phyloP scores from a whole-genome alignment of 805 yeast genomes.

The Ogataea methylovora region DNA sequence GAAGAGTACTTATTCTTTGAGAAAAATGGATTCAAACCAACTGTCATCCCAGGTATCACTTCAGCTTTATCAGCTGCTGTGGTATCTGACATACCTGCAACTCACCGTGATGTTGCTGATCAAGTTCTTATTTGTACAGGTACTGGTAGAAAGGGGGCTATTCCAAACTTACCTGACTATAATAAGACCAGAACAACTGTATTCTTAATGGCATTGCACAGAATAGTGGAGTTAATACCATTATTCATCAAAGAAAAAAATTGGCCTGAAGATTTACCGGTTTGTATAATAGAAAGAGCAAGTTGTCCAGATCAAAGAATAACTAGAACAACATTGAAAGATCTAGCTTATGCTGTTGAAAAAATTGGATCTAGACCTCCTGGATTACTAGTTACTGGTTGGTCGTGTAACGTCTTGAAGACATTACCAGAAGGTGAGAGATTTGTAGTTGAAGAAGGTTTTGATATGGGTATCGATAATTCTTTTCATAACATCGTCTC shows the following conservation, averaged over 20 bases:
- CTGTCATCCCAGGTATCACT: slow-evolving; percentile 80
- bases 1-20: slow-evolving; percentile 75
- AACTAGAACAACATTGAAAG: slow-evolving; percentile 60
- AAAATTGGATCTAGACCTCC: slow-evolving; percentile 87
- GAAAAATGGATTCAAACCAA: slow-evolving; percentile 59
- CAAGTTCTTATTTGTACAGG: slow-evolving; percentile 93
- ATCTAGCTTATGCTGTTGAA: slow-evolving; percentile 67
- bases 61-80: slow-evolving; percentile 88
- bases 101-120: slow-evolving; percentile 87
- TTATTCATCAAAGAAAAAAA: slow-evolving; percentile 32
- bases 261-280: slow-evolving; percentile 72
- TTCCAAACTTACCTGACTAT: slow-evolving; percentile 73
- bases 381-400: slow-evolving; percentile 78
- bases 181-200: slow-evolving; percentile 71
- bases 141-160: slow-evolving; percentile 79
- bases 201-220: slow-evolving; percentile 84
- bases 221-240: slow-evolving; percentile 52
- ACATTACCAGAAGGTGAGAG: slow-evolving; percentile 13
- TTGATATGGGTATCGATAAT: slow-evolving; percentile 1
- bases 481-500: not conserved
- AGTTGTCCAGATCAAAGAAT: slow-evolving; percentile 90
- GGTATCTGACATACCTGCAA: slow-evolving; percentile 76
- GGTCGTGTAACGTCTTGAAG: slow-evolving; percentile 44
- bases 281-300: slow-evolving; percentile 84
- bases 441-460: slow-evolving; percentile 19